A percentile compares a stretch with the other conserved stretches of the same genome.
Evolutionary conservation across 176 grass and related monocot genomes (phyloP).

Genomic region (Themeda triandra): DNA sequence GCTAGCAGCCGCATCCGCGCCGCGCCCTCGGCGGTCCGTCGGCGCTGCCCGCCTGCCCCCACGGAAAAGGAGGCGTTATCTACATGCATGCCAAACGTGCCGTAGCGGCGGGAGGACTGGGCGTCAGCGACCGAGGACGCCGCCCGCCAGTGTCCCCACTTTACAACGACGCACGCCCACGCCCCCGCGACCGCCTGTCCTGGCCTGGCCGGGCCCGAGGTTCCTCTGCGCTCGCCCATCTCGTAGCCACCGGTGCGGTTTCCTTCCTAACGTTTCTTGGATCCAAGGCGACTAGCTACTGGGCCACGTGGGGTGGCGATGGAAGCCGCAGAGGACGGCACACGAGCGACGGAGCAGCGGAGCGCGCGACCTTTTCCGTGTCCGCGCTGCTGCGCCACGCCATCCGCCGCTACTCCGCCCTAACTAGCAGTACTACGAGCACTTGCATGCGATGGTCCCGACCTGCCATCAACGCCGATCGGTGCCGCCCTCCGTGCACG

Average conservation of each 20-base stretch:
- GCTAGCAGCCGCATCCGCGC: background rate
- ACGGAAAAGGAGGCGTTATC: constrained; percentile 16
- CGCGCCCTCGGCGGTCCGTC: background rate
- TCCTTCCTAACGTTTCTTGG: background rate
- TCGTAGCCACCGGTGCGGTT: background rate
- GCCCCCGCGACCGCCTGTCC: constrained; percentile 29
- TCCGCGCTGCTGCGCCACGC: constrained; percentile 16
- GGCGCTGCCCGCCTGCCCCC: background rate
- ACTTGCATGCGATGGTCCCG: constrained; percentile 22
- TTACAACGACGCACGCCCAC: constrained; percentile 23
- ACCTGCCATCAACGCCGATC: constrained; percentile 37
- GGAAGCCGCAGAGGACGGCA: rapidly evolving
- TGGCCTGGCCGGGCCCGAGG: no score
- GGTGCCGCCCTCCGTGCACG: constrained; percentile 44
- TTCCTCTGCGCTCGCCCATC: background rate
- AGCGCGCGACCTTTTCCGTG: background rate
- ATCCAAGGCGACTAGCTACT: no score
- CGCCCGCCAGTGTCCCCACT: background rate
- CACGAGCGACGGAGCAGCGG: background rate
- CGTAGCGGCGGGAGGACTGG: constrained; percentile 26
- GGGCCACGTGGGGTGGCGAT: background rate
- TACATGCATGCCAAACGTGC: constrained; percentile 23
- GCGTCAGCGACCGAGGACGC: background rate
- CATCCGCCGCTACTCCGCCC: constrained; percentile 21
- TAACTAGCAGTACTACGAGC: background rate